phyloP scores from a whole-genome alignment of 2,329 filamentous ascomycete genomes.

The Pezicula rhizophila region DNA sequence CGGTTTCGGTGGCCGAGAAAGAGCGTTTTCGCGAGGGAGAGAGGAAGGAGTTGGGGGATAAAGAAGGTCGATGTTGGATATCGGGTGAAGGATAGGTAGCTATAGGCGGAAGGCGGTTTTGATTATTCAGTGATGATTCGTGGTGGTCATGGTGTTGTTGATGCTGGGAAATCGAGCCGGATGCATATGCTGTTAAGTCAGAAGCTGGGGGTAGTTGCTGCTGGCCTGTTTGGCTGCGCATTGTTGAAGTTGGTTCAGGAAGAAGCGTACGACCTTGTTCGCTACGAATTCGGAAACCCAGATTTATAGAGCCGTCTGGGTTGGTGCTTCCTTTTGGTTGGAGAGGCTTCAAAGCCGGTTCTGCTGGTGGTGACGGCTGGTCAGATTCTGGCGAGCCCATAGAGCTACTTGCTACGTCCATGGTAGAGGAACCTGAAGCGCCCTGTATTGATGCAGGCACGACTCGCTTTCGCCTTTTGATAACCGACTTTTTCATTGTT shows the following conservation, averaged over 20 bases:
- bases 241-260: slow-evolving; percentile 20
- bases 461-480: slow-evolving; percentile 91
- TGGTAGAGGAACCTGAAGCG: slow-evolving; percentile 31
- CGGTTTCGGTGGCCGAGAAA: slow-evolving; percentile 55
- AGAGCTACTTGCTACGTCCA: slow-evolving; percentile 36
- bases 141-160: slow-evolving; percentile 15
- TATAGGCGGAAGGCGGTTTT: slow-evolving; percentile 52
- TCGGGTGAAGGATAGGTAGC: slow-evolving; percentile 23
- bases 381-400: slow-evolving; percentile 29
- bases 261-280: slow-evolving; percentile 21
- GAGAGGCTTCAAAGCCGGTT: slow-evolving; percentile 6
- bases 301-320: slow-evolving; percentile 58
- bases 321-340: slow-evolving; percentile 51
- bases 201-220: slow-evolving; percentile 37
- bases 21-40: slow-evolving; percentile 60
- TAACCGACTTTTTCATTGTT: slow-evolving; percentile 98
- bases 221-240: slow-evolving; percentile 18
- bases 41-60: slow-evolving; percentile 55
- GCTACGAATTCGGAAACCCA: slow-evolving; percentile 47
- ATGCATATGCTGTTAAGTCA: slow-evolving; percentile 36
- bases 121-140: slow-evolving; percentile 44
- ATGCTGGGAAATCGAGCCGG: slow-evolving; percentile 21
- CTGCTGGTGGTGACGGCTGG: slow-evolving; percentile 17
- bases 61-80: slow-evolving; percentile 46
- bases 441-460: slow-evolving; percentile 65